phyloP scores from a whole-genome alignment of 2,329 filamentous ascomycete genomes.

The Beauveria caledonica region DNA sequence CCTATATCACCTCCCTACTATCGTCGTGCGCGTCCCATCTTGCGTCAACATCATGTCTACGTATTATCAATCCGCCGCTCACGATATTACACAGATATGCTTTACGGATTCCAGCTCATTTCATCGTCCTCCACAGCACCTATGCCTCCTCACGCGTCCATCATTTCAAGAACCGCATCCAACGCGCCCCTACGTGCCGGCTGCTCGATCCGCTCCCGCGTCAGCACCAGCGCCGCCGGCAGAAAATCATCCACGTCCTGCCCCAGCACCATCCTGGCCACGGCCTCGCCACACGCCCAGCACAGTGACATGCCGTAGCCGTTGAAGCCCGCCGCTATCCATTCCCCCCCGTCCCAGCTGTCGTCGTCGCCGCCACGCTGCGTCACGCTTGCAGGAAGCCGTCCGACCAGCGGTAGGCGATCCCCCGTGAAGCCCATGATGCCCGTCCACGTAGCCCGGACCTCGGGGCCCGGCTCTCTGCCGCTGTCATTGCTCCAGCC shows the following conservation, averaged over 20 bases:
- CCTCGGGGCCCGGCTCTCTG: constrained; percentile 10
- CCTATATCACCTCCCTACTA: neutral
- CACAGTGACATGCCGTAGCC: constrained; percentile 41
- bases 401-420: constrained; percentile 38
- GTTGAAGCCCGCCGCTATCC: constrained; percentile 35
- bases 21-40: neutral
- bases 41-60: neutral
- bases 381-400: constrained; percentile 24
- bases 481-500: constrained; percentile 16
- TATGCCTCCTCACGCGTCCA: neutral
- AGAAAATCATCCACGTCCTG: constrained; percentile 10
- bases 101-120: neutral
- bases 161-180: neutral
- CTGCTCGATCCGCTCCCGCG: constrained; percentile 4
- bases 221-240: constrained; percentile 3
- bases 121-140: neutral
- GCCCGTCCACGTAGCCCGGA: constrained; percentile 38
- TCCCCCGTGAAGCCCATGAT: constrained; percentile 38
- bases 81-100: too few relatives aligned
- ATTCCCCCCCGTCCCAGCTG: constrained; percentile 25
- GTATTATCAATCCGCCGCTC: too few relatives aligned
- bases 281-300: constrained; percentile 35
- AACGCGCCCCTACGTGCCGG: neutral
- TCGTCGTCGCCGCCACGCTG: constrained; percentile 22
- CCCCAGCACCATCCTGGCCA: constrained; percentile 12